Percentiles rank a stretch among this genome's conserved stretches.
These are phyloP conservation scores for Nemophila menziesii DNA, from an alignment of 257 asterid species.

Conservation along the genomic window DNA sequence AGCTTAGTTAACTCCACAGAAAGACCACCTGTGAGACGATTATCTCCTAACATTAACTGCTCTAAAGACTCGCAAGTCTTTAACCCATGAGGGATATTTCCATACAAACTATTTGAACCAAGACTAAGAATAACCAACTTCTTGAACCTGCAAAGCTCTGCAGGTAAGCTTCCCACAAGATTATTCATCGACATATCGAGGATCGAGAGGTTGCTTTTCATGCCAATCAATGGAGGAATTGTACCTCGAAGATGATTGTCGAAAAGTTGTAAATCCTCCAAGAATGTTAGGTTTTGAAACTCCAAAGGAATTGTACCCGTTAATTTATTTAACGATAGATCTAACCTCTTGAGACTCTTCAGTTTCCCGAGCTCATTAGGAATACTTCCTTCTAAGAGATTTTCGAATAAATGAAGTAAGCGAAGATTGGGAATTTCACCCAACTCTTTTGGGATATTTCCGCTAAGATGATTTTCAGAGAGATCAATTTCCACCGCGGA, in stretches of 20 bases:
- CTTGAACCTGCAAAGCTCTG: constrained; percentile 41
- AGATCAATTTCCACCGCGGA: constrained; percentile 63
- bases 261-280: constrained; percentile 61
- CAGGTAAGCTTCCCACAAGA: constrained; percentile 62
- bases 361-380: constrained; percentile 50
- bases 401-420: constrained; percentile 69
- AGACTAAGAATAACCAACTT: constrained; percentile 54
- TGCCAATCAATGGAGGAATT: constrained; percentile 63
- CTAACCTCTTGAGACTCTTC: constrained; percentile 38
- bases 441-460: constrained; percentile 42
- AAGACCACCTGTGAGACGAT: constrained; percentile 65
- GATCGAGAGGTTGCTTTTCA: constrained; percentile 42
- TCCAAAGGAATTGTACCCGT: constrained; percentile 59
- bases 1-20: constrained; percentile 53
- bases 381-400: constrained; percentile 45
- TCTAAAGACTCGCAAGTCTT: constrained; percentile 69
- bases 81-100: constrained; percentile 65
- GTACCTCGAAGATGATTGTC: constrained; percentile 52
- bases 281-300: constrained; percentile 45
- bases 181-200: constrained; percentile 64
- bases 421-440: constrained; percentile 35
- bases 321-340: constrained; percentile 63
- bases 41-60: constrained; percentile 74
- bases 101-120: constrained; percentile 56
- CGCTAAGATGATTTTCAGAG: constrained; percentile 58